Conservation (phyloP, 2,329 filamentous ascomycete genomes). For the Talaromyces sp. region DNA sequence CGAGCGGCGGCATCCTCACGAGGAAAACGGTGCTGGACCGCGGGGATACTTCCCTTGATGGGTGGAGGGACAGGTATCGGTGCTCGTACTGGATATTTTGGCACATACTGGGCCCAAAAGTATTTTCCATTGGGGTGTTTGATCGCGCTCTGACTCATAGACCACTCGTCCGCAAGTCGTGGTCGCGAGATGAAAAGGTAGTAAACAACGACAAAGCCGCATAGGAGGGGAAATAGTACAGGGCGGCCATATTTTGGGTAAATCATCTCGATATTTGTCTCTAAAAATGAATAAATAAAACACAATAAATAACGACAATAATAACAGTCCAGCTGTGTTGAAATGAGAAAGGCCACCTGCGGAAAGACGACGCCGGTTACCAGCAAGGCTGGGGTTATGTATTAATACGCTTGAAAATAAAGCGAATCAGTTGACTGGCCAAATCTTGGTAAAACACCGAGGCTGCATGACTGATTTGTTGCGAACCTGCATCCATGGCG, state of each 20-base stretch:
- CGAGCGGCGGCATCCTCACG: neutral
- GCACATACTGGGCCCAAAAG: neutral
- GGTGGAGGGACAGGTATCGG: neutral
- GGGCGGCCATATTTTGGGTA: neutral
- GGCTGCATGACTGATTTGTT: too few species aligned
- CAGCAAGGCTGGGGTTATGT: neutral
- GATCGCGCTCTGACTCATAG: neutral
- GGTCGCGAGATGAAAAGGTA: neutral
- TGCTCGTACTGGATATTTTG: neutral
- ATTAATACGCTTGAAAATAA: neutral
- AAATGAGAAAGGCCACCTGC: neutral
- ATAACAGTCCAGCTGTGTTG: neutral
- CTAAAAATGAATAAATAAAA: neutral
- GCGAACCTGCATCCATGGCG: too few species aligned
- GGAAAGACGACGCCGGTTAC: neutral
- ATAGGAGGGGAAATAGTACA: neutral
- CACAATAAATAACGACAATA: neutral
- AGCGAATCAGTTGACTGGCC: too few species aligned
- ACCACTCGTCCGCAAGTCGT: neutral
- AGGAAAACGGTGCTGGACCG: constrained; percentile 4
- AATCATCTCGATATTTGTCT: neutral
- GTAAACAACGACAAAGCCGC: neutral
- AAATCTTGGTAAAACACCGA: too few species aligned
- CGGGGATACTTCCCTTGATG: neutral
- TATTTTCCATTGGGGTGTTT: neutral